Base-by-base conservation (phyloP, 108 stramenopile species). In the Skeletonema grethae region DNA sequence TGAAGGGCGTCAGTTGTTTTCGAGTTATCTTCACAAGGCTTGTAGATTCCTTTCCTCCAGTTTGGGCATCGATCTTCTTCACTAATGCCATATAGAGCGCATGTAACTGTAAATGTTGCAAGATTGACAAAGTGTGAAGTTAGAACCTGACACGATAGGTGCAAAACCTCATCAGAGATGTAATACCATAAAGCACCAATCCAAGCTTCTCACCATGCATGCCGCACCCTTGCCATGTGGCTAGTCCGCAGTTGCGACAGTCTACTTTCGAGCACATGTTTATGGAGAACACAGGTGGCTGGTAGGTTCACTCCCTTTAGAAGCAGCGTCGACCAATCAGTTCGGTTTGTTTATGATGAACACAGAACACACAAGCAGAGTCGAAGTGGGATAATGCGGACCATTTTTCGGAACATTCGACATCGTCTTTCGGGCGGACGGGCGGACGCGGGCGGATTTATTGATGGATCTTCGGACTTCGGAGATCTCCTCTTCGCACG, bases 221-320 rank as follows among this genome's bases (percentile, higher is more conserved):
- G 2, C 65, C 65, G 13, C 65, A 65, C 0, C 65, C 65, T 30
- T 65, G 65, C 65, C 65, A 65, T 13, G 65, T 65, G 7, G 65
- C 65, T 0, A 48, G 46, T 9, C 46, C 39, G 29, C 65, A 65
- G 45, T 65, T 65, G 2, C 22, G 10, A 29, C 65, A 65, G 24
- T 50, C 30, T 8, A 65, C 65, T 41, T 65, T 65, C 28, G 35
- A 41, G 46, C 65, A 65, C 65, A 65, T 65, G 39, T 9, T 53
- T 16, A 5, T 20, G 6, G 5, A 6, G 6, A 34, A 6, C 34
- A 34, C 7, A 34, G 34, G 34, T 34, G 34, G 25, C 25, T 28
- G 25, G 1, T 34, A 34, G 3, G 34, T 34, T 34, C 7, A 7
- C 25, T 28, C 25, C 1, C 25, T 28, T 34, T 6, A 5, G 34